These are phyloP conservation scores for Verruconis gallopava DNA, from an alignment of 2,329 filamentous ascomycete species.

Conservation along the genomic window DNA sequence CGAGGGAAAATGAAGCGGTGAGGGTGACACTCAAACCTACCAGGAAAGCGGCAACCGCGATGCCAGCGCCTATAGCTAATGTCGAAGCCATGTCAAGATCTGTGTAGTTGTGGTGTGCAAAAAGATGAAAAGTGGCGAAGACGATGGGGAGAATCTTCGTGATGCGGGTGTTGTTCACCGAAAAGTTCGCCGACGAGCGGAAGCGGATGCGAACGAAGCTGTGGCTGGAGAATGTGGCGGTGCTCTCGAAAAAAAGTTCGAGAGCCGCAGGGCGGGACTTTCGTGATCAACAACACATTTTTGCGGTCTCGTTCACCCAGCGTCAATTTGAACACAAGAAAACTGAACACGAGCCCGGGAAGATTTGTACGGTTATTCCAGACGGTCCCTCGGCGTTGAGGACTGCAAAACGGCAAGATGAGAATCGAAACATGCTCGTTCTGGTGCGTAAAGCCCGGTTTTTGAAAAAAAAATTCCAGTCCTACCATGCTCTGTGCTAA, in stretches of 20 bases:
- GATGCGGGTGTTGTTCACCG: too few relatives aligned
- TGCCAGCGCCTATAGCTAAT: constrained; percentile 45
- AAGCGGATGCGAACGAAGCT: constrained; percentile 1
- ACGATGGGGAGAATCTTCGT: constrained; percentile 20
- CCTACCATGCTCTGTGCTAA: too few relatives aligned
- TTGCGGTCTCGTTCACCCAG: too few relatives aligned
- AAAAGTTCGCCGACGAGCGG: not conserved
- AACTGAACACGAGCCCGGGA: too few relatives aligned
- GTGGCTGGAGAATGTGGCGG: not conserved
- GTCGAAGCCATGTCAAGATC: constrained; percentile 52
- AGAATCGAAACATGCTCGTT: constrained; percentile 56
- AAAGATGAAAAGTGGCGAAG: constrained; percentile 19
- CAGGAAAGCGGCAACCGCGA: constrained; percentile 53
- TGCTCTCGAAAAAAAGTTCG: constrained; percentile 7
- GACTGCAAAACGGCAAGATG: too few relatives aligned
- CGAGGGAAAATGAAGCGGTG: not conserved
- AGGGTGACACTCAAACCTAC: constrained; percentile 27
- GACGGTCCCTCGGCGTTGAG: too few relatives aligned
- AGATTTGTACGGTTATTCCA: too few relatives aligned
- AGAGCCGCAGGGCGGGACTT: constrained; percentile 10
- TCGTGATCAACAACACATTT: constrained; percentile 19
- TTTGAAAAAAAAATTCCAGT: not conserved
- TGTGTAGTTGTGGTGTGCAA: constrained; percentile 3
- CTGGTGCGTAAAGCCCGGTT: constrained; percentile 39
- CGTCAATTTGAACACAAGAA: too few relatives aligned